Evolutionary conservation across 495 filamentous ascomycete genomes (phyloP), one percentile per base, ranked within the genome.

Genomic region (Annulohypoxylon moriforme): DNA sequence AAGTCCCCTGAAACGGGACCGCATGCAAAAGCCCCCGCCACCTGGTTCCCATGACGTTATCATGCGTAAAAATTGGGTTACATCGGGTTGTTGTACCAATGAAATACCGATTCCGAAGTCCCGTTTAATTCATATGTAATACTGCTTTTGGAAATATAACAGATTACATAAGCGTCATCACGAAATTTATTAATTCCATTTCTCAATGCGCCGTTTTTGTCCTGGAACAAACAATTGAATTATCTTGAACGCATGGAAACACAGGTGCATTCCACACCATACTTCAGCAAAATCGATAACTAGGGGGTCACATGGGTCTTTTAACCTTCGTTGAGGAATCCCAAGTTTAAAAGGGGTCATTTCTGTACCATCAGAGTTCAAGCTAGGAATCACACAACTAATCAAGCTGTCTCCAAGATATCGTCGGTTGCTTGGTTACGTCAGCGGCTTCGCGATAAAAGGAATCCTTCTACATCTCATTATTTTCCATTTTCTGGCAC

Each of bases 11-110:
- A 49, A 38, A 55, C 24, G 9, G 62, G 36, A 44, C 69, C 58
- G 58, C 68, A 72, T 67, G 68, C 68, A 66, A 38, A 11, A 56
- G 22, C 24, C 61, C 55, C 68, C 47, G 7, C 49, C 63, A 31
- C 50, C 49, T n/a, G 56, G 63, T 44, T 49, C 63, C 58, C 69
- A 72, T 72, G 69, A 72, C 71, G 65, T 68, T 66, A 66, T 63
- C 58, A 63, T 67, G 58, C 50, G 57, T 62, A 62, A 42, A 22
- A 16, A 33, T 27, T 38, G 46, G 36, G 57, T 47, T 50, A 50
- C 52, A 49, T n/a, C 46, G 9, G 36, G 24, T 4, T 10, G 22
- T 40, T 42, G 49, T 25, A 25, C 16, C 16, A 24, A 14, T 14
- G 1, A 33, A 33, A 33, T 33, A n/a, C n/a, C n/a, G 6, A 33